Evolutionary conservation across 2,329 filamentous ascomycete genomes (phyloP), one percentile per base, ranked within the genome.

Genomic region (Hirsutella minnesotensis): DNA sequence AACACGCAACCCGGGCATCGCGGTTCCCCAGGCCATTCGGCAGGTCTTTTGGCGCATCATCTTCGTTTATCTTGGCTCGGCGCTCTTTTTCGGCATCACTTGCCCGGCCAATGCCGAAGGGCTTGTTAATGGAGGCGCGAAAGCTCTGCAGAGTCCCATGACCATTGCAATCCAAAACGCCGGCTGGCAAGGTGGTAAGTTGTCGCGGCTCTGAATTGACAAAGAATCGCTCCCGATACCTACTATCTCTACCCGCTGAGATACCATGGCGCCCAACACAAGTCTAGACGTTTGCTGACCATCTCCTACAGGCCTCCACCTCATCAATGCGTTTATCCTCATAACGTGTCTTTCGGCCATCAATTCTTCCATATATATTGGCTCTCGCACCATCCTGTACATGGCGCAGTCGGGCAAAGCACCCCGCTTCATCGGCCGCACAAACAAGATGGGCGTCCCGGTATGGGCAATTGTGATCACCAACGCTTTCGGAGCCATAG

Each of bases 301-400:
- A 16, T 29, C 8, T 2, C 13, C 9, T 16, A 8, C 2, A 62
- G 60, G 62, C 30, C 81, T 83, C 1, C 78, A 89, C 55, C 71
- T 89, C 1, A 83, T 89, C 64, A 89, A 89, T 50, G 81, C 79
- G 33, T 81, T 86, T 53, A 85, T 86, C 52, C 72, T 89, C 40
- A 66, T 86, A 9, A 85, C 83, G 12, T 83, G 83, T 43, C 66
- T 86, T 31, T 80, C 73, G 1, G 81, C 83, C 16, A 75, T 82
- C 51, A 89, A 89, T 61, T 79, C 76, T 41, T 83, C 80, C 9
- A 82, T 89, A 47, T 89, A 88, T 58, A 85, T 89, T 50, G 79
- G 78, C 37, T 84, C 81, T 3, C 75, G 85, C 19, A 88, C 83
- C 0, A 62, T 90, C 2, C 64, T 88, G 0, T 87, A 79, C 64